Evolutionary conservation across 129 eudicot species (phyloP), one percentile per base, ranked within the genome.

Genomic region (Saposhnikovia divaricata): DNA sequence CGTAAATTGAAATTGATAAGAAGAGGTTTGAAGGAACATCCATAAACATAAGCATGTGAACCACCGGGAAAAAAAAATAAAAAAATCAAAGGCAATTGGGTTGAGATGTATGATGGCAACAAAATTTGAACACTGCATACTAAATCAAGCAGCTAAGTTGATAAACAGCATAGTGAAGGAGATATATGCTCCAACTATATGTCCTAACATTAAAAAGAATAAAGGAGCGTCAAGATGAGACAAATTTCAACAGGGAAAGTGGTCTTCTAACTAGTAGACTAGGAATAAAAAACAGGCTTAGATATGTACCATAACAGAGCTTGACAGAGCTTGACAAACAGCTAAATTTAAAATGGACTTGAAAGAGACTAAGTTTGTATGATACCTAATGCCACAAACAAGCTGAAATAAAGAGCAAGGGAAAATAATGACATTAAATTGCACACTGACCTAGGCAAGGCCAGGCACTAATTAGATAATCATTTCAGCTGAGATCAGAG

Each of bases 391-490:
- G 86, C 87, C 81, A 38, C 65, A 86, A 86, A 83, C 84, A 85
- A 86, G 87, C 73, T 87, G 78, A 89, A 83, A 75, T 87, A 82
- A 70, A 84, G 68, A 84, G 80, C 77, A 82, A 82, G 85, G 85
- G 82, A 42, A 84, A 85, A 81, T 78, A 86, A 74, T 40, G 87
- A 81, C 88, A 86, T 86, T 74, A 89, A 89, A 81, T 50, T 76
- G 65, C 82, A 87, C 81, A 93, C 97, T 91, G 98, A 91, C 98
- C 98, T 91, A 93, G 84, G 87, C 85, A 78, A 89, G 91, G 91
- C 91, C 91, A 89, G 89, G 83, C 87, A 86, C 86, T 88, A 88
- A 84, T 87, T 88, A 88, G 85, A 87, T 88, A 84, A 87, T 88
- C 85, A 87, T 82, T 87, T 90, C 96, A 86, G 98, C 97, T 77